A percentile compares a stretch with the other conserved stretches of the same genome.
These are phyloP conservation scores for Dittrichia graveolens DNA, from an alignment of 129 eudicot genomes.

Conservation along the genomic window DNA sequence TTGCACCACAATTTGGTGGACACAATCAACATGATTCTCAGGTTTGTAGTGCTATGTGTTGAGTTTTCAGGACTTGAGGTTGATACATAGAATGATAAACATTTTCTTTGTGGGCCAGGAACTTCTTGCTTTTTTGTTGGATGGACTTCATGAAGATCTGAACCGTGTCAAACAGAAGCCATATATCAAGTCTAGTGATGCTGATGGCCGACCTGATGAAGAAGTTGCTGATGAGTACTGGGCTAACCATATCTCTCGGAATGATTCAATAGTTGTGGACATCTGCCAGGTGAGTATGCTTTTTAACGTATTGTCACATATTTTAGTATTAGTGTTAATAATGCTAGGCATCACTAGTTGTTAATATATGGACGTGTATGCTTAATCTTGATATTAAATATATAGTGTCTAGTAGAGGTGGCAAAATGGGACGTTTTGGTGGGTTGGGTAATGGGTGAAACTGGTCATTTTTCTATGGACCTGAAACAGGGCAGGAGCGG, in stretches of 20 bases:
- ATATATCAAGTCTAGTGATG: conserved; percentile 72
- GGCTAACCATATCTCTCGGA: conserved; percentile 95
- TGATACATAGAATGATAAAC: conserved; percentile 13
- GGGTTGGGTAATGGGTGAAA: neutral
- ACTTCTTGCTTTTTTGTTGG: conserved; percentile 92
- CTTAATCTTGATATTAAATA: conserved; percentile 17
- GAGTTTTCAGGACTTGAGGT: conserved; percentile 21
- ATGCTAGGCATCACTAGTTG: no score
- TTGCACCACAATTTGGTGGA: conserved; percentile 96
- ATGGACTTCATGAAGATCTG: conserved; percentile 98
- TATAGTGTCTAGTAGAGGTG: neutral
- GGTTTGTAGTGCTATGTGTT: conserved; percentile 41
- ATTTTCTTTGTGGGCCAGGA: conserved; percentile 49
- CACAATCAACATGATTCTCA: conserved; percentile 93
- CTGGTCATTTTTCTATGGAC: neutral
- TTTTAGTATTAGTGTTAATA: conserved; percentile 2
- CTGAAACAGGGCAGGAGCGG: neutral
- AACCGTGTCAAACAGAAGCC: conserved; percentile 96
- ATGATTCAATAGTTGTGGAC: conserved; percentile 98
- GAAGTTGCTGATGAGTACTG: conserved; percentile 96
- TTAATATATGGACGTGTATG: neutral
- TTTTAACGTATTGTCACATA: neutral
- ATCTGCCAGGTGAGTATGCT: conserved; percentile 78
- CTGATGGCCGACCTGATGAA: conserved; percentile 91
- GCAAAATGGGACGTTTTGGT: conserved; percentile 4